These are phyloP conservation scores for Venturia oleaginea DNA, from an alignment of 2,329 filamentous ascomycete genomes.

Conservation along the genomic window DNA sequence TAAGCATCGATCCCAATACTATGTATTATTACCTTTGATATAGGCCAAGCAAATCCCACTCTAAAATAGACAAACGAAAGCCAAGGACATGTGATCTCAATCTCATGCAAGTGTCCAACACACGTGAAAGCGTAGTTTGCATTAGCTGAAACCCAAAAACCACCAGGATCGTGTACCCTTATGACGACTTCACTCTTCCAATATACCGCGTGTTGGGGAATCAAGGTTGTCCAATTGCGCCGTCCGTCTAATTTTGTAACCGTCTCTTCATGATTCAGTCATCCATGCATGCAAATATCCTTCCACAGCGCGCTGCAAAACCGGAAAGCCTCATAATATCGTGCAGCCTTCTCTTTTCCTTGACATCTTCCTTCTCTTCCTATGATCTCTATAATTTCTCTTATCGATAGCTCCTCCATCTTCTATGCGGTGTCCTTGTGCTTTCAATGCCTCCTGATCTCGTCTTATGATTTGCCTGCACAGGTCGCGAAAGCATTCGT, in stretches of 20 bases:
- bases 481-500: conserved; percentile 80
- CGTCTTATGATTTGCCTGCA: conserved; percentile 74
- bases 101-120: neutral
- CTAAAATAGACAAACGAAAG: neutral
- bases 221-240: neutral
- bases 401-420: conserved; percentile 2
- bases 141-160: conserved; percentile 1
- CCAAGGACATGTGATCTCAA: neutral
- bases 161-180: neutral
- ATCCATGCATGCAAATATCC: neutral
- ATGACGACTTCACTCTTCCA: neutral
- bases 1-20: neutral
- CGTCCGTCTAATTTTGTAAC: neutral
- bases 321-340: neutral
- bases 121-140: conserved; percentile 1
- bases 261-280: neutral
- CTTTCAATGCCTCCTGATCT: conserved; percentile 42
- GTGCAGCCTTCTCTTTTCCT: neutral
- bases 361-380: conserved; percentile 14
- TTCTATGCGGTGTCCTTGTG: neutral
- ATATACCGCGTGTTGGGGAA: neutral
- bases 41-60: neutral
- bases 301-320: neutral
- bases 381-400: neutral
- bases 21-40: too few relatives aligned